Percentiles rank a stretch among this genome's conserved stretches.
These are phyloP conservation scores for Vanilla planifolia DNA, from an alignment of 106 monocot species.

Conservation along the genomic window DNA sequence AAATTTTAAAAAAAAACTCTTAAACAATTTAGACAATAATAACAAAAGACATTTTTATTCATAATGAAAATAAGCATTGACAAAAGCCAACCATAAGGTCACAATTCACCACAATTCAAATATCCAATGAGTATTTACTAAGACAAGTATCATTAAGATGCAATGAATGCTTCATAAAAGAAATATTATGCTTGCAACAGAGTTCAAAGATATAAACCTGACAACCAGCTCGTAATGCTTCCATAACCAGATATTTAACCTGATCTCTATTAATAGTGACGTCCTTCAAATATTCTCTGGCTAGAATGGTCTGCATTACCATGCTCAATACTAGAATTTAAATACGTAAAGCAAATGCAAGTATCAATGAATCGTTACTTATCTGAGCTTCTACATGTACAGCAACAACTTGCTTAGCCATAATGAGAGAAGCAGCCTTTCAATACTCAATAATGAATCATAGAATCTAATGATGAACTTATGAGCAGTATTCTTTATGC, in stretches of 20 bases:
- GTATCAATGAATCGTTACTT: too few species aligned
- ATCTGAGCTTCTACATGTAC: too few species aligned
- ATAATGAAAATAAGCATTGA: not conserved
- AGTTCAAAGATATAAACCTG: conserved; percentile 58
- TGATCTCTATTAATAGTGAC: conserved; percentile 87
- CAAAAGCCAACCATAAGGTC: not conserved
- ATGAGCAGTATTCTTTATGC: too few species aligned
- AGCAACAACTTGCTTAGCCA: too few species aligned
- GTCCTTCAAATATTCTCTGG: conserved; percentile 97
- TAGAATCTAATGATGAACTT: too few species aligned
- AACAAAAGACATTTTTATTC: not conserved
- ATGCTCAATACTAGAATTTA: not conserved
- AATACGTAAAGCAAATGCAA: not conserved
- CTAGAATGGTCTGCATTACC: conserved; percentile 72
- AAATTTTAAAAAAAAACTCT: not conserved
- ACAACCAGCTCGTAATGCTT: conserved; percentile 85
- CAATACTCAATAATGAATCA: too few species aligned
- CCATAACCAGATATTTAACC: conserved; percentile 90
- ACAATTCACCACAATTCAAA: conserved; percentile 1
- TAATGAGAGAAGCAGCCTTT: too few species aligned
- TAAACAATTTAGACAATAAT: not conserved
- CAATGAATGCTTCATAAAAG: not conserved
- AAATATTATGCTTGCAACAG: not conserved
- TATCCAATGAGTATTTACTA: not conserved
- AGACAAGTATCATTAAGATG: not conserved